Percentiles rank a stretch among this genome's conserved stretches.
phyloP scores from a whole-genome alignment of 306 rosid genomes.

The Crataegus laevigata region DNA sequence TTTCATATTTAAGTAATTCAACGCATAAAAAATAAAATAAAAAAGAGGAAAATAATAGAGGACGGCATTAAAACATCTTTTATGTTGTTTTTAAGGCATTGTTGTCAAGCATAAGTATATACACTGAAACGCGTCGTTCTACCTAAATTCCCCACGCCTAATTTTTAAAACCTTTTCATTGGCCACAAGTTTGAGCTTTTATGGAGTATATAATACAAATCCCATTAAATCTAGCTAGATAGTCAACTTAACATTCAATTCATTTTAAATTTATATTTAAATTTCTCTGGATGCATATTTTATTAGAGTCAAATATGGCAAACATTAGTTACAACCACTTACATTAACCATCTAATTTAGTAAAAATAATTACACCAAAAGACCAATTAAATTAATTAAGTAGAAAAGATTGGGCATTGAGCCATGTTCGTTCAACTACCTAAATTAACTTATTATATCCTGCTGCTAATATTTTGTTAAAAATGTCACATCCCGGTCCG shows the following conservation, averaged over 20 bases:
- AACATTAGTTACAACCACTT: not conserved
- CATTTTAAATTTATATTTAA: not conserved
- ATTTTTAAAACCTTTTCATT: not conserved
- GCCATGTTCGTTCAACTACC: not conserved
- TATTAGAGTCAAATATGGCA: not conserved
- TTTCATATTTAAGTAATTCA: not conserved
- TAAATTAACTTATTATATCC: not conserved
- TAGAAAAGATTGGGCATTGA: not conserved
- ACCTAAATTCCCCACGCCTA: not conserved
- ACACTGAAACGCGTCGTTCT: not conserved
- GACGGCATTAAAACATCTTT: not conserved
- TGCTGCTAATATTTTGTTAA: no score
- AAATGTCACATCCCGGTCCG: no score
- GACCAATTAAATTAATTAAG: not conserved
- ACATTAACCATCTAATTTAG: not conserved
- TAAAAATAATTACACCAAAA: not conserved
- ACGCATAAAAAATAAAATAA: not conserved
- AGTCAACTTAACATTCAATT: not conserved
- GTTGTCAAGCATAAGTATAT: not conserved
- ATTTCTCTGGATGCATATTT: not conserved
- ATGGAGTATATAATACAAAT: not conserved
- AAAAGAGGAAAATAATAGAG: not conserved
- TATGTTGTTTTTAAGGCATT: not conserved
- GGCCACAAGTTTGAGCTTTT: not conserved
- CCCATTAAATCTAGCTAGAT: not conserved